These are phyloP conservation scores for Talaromyces thailandensis DNA, from an alignment of 495 filamentous ascomycete species.

Conservation along the genomic window DNA sequence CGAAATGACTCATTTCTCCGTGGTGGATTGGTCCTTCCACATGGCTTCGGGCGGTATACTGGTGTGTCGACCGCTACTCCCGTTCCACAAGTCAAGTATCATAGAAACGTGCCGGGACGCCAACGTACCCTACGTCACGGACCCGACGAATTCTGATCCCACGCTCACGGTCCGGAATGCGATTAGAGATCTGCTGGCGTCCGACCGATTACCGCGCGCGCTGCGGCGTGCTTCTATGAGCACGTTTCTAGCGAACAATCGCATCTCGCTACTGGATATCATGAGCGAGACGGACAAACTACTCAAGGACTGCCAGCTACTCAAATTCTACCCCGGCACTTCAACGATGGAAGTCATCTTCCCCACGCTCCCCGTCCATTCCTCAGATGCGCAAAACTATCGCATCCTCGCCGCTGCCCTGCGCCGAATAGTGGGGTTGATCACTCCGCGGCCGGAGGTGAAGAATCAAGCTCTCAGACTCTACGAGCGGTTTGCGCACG, in stretches of 20 bases:
- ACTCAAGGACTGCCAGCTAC: conserved; percentile 25
- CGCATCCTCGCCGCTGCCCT: conserved; percentile 25
- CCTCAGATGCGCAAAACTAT: conserved; percentile 6
- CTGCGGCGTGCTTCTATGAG: conserved; percentile 58
- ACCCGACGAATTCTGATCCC: conserved; percentile 73
- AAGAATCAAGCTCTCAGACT: conserved; percentile 19
- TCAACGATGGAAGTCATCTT: conserved; percentile 34
- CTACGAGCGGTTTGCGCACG: conserved; percentile 11
- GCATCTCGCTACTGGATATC: conserved; percentile 16
- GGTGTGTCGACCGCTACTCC: conserved; percentile 67
- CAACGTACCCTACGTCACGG: conserved; percentile 66
- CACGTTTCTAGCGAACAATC: conserved; percentile 33
- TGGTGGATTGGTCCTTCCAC: conserved; percentile 10
- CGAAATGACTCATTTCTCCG: neutral
- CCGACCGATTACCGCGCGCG: conserved; percentile 56
- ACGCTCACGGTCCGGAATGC: conserved; percentile 75
- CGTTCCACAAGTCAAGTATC: conserved; percentile 61
- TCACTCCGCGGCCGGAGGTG: conserved; percentile 28
- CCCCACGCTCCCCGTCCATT: conserved; percentile 3
- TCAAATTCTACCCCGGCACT: conserved; percentile 25
- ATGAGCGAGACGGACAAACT: conserved; percentile 26
- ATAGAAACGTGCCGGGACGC: conserved; percentile 61
- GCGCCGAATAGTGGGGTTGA: conserved; percentile 32
- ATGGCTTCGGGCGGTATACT: conserved; percentile 62
- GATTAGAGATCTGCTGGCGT: conserved; percentile 54